Evolutionary conservation across 139 green algal genomes (phyloP).

Genomic region (Limnomonas spitsbergensis): DNA sequence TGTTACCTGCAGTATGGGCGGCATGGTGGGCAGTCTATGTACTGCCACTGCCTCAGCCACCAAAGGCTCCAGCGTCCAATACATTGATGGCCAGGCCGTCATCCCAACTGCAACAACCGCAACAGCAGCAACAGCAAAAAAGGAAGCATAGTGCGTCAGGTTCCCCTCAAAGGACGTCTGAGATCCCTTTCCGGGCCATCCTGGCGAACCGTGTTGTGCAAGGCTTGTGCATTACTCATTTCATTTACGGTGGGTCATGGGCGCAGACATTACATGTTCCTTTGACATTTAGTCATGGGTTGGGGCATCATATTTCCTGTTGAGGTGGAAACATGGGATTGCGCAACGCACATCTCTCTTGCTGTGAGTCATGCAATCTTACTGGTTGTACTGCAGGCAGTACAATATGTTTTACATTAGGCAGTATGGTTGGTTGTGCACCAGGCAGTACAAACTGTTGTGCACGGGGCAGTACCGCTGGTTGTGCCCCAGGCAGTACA

Average conservation of each 20-base stretch:
- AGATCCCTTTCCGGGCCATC: background rate
- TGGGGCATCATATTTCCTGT: background rate
- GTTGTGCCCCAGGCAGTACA: background rate
- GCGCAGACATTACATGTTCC: background rate
- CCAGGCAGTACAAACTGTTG: no score
- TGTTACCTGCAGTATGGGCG: constrained; percentile 69
- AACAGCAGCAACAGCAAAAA: no score
- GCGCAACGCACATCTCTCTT: background rate
- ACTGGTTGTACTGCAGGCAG: no score
- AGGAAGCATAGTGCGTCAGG: background rate
- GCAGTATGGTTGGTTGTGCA: no score
- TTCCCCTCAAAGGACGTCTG: background rate
- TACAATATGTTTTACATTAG: no score
- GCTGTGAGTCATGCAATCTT: background rate
- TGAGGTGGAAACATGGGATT: background rate
- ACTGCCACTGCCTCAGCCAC: constrained; percentile 1
- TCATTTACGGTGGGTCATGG: constrained; percentile 2
- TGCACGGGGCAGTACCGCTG: no score
- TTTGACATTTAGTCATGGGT: background rate
- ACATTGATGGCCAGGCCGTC: background rate
- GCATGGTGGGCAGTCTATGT: background rate
- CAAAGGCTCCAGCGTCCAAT: background rate
- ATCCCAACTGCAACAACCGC: no score
- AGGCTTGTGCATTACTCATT: constrained; percentile 2
- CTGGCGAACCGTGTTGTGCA: background rate